Evolutionary conservation across 352 stramenopile species (phyloP).

Genomic region (Phytophthora vignae): DNA sequence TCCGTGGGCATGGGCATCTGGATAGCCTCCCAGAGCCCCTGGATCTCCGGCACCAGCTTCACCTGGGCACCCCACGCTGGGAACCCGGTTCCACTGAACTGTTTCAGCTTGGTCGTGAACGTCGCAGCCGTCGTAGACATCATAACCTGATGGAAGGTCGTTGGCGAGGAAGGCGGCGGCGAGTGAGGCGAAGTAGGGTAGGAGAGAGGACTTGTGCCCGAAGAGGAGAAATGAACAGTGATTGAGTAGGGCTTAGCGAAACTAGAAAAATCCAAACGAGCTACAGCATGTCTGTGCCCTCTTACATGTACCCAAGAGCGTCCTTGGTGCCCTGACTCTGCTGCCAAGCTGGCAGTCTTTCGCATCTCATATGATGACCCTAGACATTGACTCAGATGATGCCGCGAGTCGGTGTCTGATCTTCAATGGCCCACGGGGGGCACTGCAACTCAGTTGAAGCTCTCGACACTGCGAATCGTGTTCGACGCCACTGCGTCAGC

Average conservation of each 20-base stretch:
- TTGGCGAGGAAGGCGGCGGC: neutral
- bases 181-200: neutral
- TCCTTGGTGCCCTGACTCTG: too few species aligned
- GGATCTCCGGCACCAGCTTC: neutral
- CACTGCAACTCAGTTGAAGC: too few species aligned
- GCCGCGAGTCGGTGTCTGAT: too few species aligned
- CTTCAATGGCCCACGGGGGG: too few species aligned
- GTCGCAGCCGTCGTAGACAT: neutral
- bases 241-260: neutral
- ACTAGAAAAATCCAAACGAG: neutral
- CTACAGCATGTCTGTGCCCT: neutral
- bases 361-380: too few species aligned
- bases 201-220: neutral
- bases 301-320: too few species aligned
- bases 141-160: neutral
- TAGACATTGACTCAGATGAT: too few species aligned
- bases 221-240: neutral
- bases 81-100: neutral
- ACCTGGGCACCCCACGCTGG: neutral
- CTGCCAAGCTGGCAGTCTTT: too few species aligned
- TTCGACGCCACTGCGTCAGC: too few species aligned
- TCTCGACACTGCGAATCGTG: too few species aligned
- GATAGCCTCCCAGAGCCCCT: neutral
- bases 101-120: neutral
- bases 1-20: neutral